These are phyloP conservation scores for Dillenia suffruticosa DNA, from an alignment of 164 flowering plant species.

Conservation along the genomic window DNA sequence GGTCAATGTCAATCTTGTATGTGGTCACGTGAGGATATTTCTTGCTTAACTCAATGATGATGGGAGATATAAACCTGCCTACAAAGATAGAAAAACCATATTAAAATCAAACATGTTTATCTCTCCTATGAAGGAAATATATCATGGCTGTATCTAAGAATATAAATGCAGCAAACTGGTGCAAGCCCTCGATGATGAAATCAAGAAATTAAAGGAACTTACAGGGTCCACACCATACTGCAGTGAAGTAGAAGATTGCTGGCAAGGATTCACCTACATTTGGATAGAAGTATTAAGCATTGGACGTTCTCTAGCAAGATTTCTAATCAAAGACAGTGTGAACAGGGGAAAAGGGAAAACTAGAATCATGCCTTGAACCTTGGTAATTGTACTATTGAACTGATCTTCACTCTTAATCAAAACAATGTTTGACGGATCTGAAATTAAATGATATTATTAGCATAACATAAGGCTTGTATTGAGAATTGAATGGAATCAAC, in stretches of 20 bases:
- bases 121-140: too few species aligned
- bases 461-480: too few species aligned
- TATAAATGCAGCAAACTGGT: too few species aligned
- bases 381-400: conserved; percentile 24
- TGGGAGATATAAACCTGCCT: conserved; percentile 73
- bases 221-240: conserved; percentile 96
- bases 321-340: neutral
- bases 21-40: conserved; percentile 62
- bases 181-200: too few species aligned
- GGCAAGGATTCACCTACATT: conserved; percentile 55
- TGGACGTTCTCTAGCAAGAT: neutral
- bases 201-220: conserved; percentile 21
- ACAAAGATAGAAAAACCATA: conserved; percentile 11
- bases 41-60: conserved; percentile 48
- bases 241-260: conserved; percentile 82
- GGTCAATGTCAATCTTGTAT: conserved; percentile 80
- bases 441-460: conserved; percentile 2
- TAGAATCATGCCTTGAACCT: conserved; percentile 36
- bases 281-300: conserved; percentile 2
- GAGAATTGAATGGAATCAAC: too few species aligned
- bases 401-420: conserved; percentile 38
- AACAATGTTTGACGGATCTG: conserved; percentile 42
- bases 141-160: too few species aligned
- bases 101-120: neutral
- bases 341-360: neutral